Base-by-base conservation (phyloP, 192 early-diverging fungal genomes). In the Entomortierella beljakovae region DNA sequence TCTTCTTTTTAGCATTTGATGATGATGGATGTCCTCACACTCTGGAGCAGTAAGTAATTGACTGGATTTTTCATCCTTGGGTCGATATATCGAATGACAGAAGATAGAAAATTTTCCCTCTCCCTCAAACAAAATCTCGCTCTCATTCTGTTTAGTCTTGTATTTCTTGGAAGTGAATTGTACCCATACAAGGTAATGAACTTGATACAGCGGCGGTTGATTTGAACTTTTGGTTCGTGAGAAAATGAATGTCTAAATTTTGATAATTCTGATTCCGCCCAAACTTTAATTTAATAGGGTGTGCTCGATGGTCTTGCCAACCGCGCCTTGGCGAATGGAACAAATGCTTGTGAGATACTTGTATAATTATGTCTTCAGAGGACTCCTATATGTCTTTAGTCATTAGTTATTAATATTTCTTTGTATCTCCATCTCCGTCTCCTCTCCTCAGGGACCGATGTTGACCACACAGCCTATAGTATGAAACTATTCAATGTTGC, bases 271-370 rank as follows among this genome's bases (percentile, higher is more conserved):
- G 5, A 9, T 29, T 25, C 16, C 35, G 33, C 33, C 6, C 16
- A 18, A 38, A 37, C n/a, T 48, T n/a, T 37, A 40, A 34, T 42
- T 54, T n/a, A 43, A n/a, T 13, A 88, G 84, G 88, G 88, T 48
- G 88, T 90, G n/a, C 70, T 90, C n/a, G 88, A 90, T 61, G 80
- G 83, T 20, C 73, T 90, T 38, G 88, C 88, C 18, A 90, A 90
- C 73, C 81, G 85, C 22, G 83, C 88, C 32, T 70, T 88, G 34
- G 85, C 88, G 3, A 82, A 88, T 76, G 87, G 88, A 33, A 90
- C 88, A 20, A 90, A 90, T 65, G 88, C 88, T 20, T 90, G 88
- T 77, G 64, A 38, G 73, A 5, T n/a, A n/a, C n/a, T n/a, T n/a
- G n/a, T n/a, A n/a, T n/a, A n/a, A n/a, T n/a, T n/a, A n/a, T n/a